Percentiles rank a stretch among this genome's conserved stretches.
These are phyloP conservation scores for Trifolium fragiferum DNA, from an alignment of 306 rosid genomes.

Conservation along the genomic window DNA sequence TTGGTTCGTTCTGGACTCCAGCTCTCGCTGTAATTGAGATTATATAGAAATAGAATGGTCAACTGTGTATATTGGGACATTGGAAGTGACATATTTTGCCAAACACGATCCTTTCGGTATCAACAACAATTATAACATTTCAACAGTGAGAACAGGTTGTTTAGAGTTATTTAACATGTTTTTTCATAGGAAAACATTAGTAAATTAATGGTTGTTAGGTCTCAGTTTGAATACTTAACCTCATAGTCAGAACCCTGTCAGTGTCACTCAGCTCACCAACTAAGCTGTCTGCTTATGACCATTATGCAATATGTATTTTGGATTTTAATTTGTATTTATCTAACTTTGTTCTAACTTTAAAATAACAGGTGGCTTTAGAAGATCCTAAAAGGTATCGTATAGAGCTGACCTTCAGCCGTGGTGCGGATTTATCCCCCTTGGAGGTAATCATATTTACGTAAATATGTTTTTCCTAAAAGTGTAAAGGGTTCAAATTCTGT, in stretches of 20 bases:
- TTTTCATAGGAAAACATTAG: neutral
- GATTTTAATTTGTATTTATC: constrained; percentile 24
- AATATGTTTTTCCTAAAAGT: constrained; percentile 17
- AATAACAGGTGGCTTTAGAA: constrained; percentile 81
- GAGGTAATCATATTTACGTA: constrained; percentile 64
- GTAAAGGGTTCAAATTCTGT: constrained; percentile 13
- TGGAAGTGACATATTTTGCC: neutral
- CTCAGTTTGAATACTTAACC: neutral
- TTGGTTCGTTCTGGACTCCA: constrained; percentile 18
- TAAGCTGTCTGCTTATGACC: neutral
- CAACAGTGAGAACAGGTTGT: constrained; percentile 16
- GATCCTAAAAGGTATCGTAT: constrained; percentile 86
- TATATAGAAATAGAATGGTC: neutral
- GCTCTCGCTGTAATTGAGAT: constrained; percentile 13
- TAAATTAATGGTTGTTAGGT: neutral
- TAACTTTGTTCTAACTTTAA: constrained; percentile 43
- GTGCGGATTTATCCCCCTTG: constrained; percentile 92
- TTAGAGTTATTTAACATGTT: constrained; percentile 18
- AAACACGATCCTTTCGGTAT: constrained; percentile 12
- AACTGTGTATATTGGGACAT: neutral
- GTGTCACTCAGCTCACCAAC: neutral
- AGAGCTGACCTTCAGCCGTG: constrained; percentile 93
- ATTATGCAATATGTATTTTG: constrained; percentile 18
- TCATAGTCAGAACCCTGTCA: neutral
- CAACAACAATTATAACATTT: neutral